These are phyloP conservation scores for Paraphoma chrysanthemicola DNA, from an alignment of 2,329 filamentous ascomycete species.

Conservation along the genomic window DNA sequence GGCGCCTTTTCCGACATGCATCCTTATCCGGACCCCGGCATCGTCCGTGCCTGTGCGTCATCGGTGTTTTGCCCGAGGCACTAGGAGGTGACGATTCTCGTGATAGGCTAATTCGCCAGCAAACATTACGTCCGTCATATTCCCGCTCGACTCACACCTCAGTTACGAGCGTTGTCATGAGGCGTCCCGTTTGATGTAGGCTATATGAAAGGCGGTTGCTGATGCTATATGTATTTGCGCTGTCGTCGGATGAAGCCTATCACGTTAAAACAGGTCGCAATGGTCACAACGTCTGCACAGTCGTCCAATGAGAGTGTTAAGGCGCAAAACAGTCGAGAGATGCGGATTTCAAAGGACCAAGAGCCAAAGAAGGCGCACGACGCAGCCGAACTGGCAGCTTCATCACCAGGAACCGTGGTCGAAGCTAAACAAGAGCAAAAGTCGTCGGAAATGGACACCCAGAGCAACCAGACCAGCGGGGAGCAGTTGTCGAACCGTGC, in stretches of 20 bases:
- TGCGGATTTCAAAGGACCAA: not conserved
- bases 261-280: not conserved
- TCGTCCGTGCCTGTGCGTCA: slow-evolving; percentile 1
- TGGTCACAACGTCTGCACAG: not conserved
- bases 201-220: not conserved
- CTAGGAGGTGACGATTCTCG: not conserved
- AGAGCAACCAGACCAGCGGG: not conserved
- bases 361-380: not conserved
- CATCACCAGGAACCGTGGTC: not conserved
- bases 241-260: not conserved
- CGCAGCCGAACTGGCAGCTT: not conserved
- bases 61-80: not conserved
- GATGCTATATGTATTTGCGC: not conserved
- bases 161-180: not conserved
- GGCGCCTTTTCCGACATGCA: not conserved
- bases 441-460: not conserved
- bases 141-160: not conserved
- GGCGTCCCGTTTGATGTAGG: not conserved
- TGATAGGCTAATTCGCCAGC: not conserved
- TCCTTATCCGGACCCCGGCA: not conserved
- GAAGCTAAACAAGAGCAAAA: not conserved
- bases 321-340: not conserved
- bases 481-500: slow-evolving; percentile 3
- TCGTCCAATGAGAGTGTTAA: not conserved
- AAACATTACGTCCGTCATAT: slow-evolving; percentile 9